Conservation (phyloP, 176 grass and related monocot genomes). For the Pharus latifolius region DNA sequence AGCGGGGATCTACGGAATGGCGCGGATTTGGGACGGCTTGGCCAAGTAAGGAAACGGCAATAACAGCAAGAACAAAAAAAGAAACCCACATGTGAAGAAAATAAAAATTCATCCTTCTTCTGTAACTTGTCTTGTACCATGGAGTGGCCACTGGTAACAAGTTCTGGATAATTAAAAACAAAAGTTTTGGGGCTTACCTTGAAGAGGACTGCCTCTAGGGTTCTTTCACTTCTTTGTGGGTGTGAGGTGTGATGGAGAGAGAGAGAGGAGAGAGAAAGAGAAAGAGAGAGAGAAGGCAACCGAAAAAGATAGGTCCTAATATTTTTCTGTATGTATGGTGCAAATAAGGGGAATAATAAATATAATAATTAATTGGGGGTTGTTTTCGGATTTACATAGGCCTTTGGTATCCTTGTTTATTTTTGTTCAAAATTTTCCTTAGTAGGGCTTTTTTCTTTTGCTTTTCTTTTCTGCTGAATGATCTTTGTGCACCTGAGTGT, state of each 20-base stretch:
- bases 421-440: not conserved
- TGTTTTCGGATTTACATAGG: not conserved
- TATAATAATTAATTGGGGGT: not conserved
- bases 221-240: slow-evolving; percentile 34
- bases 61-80: not conserved
- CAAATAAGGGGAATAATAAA: not conserved
- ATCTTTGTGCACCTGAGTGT: too few relatives aligned
- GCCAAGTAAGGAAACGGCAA: not conserved
- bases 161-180: slow-evolving; percentile 2
- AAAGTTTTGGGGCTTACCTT: slow-evolving; percentile 29
- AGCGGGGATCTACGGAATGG: not conserved
- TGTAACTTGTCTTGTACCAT: not conserved
- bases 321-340: not conserved
- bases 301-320: slow-evolving; percentile 11
- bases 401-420: not conserved
- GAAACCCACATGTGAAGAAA: not conserved
- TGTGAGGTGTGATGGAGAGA: slow-evolving; percentile 14
- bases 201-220: slow-evolving; percentile 32
- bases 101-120: slow-evolving; percentile 1
- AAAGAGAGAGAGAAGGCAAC: not conserved
- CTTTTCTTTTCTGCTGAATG: not conserved
- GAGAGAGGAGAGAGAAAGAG: slow-evolving; percentile 1
- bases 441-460: not conserved
- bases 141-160: not conserved
- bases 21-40: not conserved